Base-by-base conservation (phyloP, 345 rosid species). In the Eucalyptus cladocalyx region DNA sequence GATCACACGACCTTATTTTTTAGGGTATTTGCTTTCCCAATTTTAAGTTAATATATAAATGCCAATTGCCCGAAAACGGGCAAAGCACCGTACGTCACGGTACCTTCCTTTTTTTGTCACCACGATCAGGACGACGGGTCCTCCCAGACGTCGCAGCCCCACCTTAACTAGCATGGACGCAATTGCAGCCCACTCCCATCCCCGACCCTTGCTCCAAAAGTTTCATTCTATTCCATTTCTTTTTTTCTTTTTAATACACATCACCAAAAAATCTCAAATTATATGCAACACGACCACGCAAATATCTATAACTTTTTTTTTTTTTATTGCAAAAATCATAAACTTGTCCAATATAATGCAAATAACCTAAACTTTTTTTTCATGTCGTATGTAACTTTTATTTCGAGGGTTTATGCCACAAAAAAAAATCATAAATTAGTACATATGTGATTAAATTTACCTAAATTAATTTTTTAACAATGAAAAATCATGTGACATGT, bases 401-500 rank as follows among this genome's bases (percentile, higher is more conserved):
- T 53, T 53, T 53, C 26, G 8, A 53, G 26, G 58, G 11, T 53
- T 53, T 53, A 53, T 53, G 58, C 5, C 5, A 53, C 26, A 21
- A 53, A 53, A 53, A 53, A 0, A 53, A 53, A 1, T 53, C 1
- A 53, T 53, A 53, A 21, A 21, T 53, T 53, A 53, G 1, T 53
- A 53, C 5, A 2, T 2, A 53, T 53, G 11, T 19, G 58, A 53
- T 53, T 53, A 53, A 53, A 53, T 53, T 8, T 4, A 0, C 5
- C 1, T 21, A 53, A 53, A 21, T 2, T 53, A 21, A 3, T 1
- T 19, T 53, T 53, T 53, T 53, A 53, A 53, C 24, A 19, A 53
- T 53, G 0, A 53, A 53, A 53, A 53, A 8, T 53, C 58, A 53
- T 0, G 0, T 8, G 18, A 16, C 0, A 6, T 0, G 18, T 53